phyloP scores from a whole-genome alignment of 306 rosid genomes.

The Cucurbita maxima region DNA sequence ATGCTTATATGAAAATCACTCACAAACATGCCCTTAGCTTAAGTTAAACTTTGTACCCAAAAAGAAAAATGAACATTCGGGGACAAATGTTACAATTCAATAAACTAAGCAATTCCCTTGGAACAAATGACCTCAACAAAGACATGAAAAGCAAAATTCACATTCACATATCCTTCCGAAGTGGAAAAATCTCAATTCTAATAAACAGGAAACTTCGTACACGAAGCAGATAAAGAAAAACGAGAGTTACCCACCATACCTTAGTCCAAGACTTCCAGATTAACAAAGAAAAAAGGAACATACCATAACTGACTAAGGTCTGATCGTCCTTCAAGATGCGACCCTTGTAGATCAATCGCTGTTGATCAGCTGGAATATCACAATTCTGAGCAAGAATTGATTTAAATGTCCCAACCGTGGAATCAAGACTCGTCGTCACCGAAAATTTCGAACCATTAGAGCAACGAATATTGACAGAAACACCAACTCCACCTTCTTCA shows the following conservation, averaged over 20 bases:
- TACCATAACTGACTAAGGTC: slow-evolving; percentile 58
- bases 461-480: slow-evolving; percentile 41
- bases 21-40: background rate
- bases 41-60: background rate
- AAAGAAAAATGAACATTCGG: background rate
- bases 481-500: background rate
- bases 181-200: background rate
- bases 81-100: background rate
- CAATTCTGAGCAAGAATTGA: slow-evolving; percentile 34
- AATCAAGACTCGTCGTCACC: slow-evolving; percentile 35
- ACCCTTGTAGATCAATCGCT: slow-evolving; percentile 82
- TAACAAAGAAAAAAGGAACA: background rate
- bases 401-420: slow-evolving; percentile 45
- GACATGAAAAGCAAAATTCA: background rate
- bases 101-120: background rate
- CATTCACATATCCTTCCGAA: background rate
- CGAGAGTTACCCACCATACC: background rate
- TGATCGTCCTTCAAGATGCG: slow-evolving; percentile 79
- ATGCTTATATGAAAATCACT: background rate
- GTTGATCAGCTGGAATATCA: slow-evolving; percentile 48
- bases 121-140: background rate
- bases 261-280: background rate
- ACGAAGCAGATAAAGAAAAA: background rate
- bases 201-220: background rate
- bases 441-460: slow-evolving; percentile 63